phyloP scores from a whole-genome alignment of 805 yeast genomes.

The Pichia deserticola region DNA sequence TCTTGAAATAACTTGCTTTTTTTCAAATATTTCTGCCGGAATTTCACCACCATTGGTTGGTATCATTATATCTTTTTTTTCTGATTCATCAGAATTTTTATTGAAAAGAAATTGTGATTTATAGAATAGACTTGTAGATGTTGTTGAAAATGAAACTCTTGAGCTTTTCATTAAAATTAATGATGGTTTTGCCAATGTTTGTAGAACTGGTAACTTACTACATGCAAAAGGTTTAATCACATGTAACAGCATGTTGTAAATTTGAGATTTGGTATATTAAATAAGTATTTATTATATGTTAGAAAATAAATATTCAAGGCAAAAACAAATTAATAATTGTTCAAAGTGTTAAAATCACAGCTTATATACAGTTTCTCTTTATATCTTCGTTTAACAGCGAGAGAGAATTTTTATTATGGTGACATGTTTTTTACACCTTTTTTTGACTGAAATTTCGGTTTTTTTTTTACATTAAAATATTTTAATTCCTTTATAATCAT shows the following conservation, averaged over 20 bases:
- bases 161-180: not conserved
- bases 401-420: not conserved
- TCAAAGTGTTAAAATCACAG: too few relatives aligned
- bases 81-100: not conserved
- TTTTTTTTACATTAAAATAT: too few relatives aligned
- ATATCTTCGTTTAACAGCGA: not conserved
- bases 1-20: slow-evolving; percentile 26
- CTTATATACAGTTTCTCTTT: too few relatives aligned
- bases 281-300: too few relatives aligned
- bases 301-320: too few relatives aligned
- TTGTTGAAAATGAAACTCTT: not conserved
- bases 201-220: not conserved
- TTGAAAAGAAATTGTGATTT: not conserved
- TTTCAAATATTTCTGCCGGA: slow-evolving; percentile 20
- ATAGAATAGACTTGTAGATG: not conserved
- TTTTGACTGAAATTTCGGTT: not conserved
- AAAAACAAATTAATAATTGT: too few relatives aligned
- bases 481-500: too few relatives aligned
- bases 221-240: not conserved
- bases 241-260: not conserved
- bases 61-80: not conserved
- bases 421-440: not conserved
- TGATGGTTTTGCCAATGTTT: not conserved
- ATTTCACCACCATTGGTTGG: slow-evolving; percentile 5
- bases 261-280: too few relatives aligned